Base-by-base conservation (phyloP, 106 monocot species). In the Cymbidium sinense region DNA sequence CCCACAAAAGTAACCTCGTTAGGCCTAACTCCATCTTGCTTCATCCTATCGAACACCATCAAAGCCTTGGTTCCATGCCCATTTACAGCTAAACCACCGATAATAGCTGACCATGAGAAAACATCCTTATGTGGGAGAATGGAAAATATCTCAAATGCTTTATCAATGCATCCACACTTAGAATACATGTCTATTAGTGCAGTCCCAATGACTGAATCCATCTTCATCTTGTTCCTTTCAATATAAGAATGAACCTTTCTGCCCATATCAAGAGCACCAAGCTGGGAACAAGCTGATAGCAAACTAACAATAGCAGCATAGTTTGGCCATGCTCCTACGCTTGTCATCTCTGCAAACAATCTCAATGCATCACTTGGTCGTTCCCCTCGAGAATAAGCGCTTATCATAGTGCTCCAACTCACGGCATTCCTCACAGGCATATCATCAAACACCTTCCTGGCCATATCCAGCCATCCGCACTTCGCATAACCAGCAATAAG, bases 371-470 rank as follows among this genome's bases (percentile, higher is more conserved):
- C 85, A 29, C 70, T 47, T 5, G 81, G 86, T 28, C n/a, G n/a
- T n/a, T n/a, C 81, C 15, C 79, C 64, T 50, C 83, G 86, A 0
- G 77, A 81, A 51, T 69, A 92, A 5, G 81, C 85, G 4, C 81
- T 84, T 44, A 89, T 81, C 85, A 92, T 88, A 0, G 88, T 70
- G 28, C 88, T 91, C 91, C 91, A 91, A 1, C 88, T 87, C 28
- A 82, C 89, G 1, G 27, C 79, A 64, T 89, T 85, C 75, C 79
- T 54, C 10, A 21, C 18, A 0, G 84, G 84, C 84, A 89, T 89
- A 36, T 37, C 28, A 25, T 89, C 80, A 20, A 89, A 89, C 10
- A 86, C 51, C 20, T 78, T 39, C 33, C 78, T 64, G 33, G 89
- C 81, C 73, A 70, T 36, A 17, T 78, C 84, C 27, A 89, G 21